Percentiles rank a stretch among this genome's conserved stretches.
These are phyloP conservation scores for Insectozyma bohioensis DNA, from an alignment of 1,139 yeast species.

Conservation along the genomic window DNA sequence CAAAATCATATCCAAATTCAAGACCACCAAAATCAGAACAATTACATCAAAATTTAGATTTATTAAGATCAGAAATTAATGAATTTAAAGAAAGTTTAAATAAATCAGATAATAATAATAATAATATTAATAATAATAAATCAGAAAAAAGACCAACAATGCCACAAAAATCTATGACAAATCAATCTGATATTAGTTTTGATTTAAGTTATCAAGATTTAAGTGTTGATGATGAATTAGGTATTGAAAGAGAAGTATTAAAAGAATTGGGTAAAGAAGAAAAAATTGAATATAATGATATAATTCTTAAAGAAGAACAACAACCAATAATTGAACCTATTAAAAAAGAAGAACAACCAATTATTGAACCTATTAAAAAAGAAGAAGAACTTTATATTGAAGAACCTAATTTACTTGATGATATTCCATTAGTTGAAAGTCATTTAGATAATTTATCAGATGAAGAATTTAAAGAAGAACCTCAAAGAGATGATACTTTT, in stretches of 20 bases:
- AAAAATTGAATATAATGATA: constrained; percentile 9
- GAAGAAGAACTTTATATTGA: too few relatives aligned
- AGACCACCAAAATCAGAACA: constrained; percentile 26
- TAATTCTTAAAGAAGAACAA: too few relatives aligned
- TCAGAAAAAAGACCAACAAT: constrained; percentile 2
- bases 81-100: constrained; percentile 47
- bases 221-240: constrained; percentile 42
- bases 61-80: constrained; percentile 44
- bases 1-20: constrained; percentile 15
- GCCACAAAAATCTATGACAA: constrained; percentile 6
- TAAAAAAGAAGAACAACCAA: too few relatives aligned
- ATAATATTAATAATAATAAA: background rate
- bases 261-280: constrained; percentile 13
- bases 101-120: constrained; percentile 22
- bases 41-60: constrained; percentile 43
- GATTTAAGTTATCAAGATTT: constrained; percentile 43
- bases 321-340: too few relatives aligned
- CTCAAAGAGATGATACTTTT: background rate
- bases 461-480: constrained; percentile 6
- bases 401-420: constrained; percentile 8
- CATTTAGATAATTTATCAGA: constrained; percentile 7
- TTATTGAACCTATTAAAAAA: too few relatives aligned
- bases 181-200: constrained; percentile 35
- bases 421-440: constrained; percentile 9
- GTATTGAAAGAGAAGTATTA: constrained; percentile 30